Conservation (phyloP, 257 asterid species). For the Penstemon davidsonii region DNA sequence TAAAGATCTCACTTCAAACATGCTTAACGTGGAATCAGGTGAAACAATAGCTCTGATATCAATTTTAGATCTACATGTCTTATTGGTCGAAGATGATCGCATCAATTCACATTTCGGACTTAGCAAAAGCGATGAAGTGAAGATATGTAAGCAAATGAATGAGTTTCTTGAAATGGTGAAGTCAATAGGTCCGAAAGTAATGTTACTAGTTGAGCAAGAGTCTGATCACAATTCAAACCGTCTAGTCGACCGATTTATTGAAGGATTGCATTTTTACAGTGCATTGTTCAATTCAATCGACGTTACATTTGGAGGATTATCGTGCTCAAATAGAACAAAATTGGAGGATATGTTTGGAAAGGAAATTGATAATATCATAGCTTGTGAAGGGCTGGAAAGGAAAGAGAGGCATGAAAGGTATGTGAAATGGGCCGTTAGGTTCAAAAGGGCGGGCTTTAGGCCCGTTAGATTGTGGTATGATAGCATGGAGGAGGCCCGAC, state of each 20-base stretch:
- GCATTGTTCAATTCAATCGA: slow-evolving; percentile 48
- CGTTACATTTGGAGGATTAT: slow-evolving; percentile 30
- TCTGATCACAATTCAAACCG: slow-evolving; percentile 44
- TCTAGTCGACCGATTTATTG: slow-evolving; percentile 44
- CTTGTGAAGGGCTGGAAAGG: slow-evolving; percentile 52
- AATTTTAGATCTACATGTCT: slow-evolving; percentile 40
- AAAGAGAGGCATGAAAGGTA: slow-evolving; percentile 56
- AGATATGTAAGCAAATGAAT: slow-evolving; percentile 34
- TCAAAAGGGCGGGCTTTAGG: slow-evolving; percentile 40
- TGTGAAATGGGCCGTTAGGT: slow-evolving; percentile 44
- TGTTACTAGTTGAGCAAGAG: slow-evolving; percentile 55
- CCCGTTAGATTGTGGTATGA: slow-evolving; percentile 52
- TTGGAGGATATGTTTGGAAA: slow-evolving; percentile 53
- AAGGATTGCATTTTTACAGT: slow-evolving; percentile 55
- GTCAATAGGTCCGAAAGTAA: slow-evolving; percentile 35
- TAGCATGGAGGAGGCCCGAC: slow-evolving; percentile 48
- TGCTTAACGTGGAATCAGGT: slow-evolving; percentile 38
- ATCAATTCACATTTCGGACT: slow-evolving; percentile 35
- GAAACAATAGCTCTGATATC: slow-evolving; percentile 53
- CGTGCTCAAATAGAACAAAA: slow-evolving; percentile 35
- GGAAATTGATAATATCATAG: slow-evolving; percentile 60
- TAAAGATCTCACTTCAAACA: slow-evolving; percentile 36
- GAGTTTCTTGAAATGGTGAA: slow-evolving; percentile 41
- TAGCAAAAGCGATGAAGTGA: slow-evolving; percentile 29
- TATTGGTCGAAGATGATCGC: slow-evolving; percentile 50